These are phyloP conservation scores for Austropuccinia psidii DNA, from an alignment of 1,284 basidiomycete species.

Conservation along the genomic window DNA sequence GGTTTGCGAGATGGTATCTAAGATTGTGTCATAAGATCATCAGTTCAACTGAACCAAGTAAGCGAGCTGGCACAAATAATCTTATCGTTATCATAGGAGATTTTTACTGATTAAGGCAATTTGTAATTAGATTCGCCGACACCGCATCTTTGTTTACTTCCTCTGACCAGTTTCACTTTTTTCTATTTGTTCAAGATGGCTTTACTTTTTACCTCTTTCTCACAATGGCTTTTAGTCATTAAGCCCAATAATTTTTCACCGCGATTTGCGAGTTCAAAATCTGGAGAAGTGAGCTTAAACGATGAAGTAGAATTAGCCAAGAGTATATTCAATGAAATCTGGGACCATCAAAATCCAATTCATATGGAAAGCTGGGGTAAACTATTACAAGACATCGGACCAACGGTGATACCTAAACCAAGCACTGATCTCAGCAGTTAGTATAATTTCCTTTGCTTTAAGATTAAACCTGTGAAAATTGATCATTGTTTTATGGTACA, in stretches of 20 bases:
- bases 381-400: neutral
- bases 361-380: neutral
- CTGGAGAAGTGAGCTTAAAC: neutral
- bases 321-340: neutral
- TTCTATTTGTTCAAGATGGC: neutral
- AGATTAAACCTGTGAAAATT: neutral
- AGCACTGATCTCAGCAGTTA: neutral
- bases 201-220: neutral
- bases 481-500: neutral
- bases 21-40: constrained; percentile 7
- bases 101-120: neutral
- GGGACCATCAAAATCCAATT: neutral
- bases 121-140: neutral
- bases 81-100: neutral
- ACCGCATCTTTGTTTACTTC: neutral
- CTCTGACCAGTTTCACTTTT: neutral
- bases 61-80: neutral
- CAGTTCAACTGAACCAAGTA: neutral
- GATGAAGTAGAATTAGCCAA: neutral
- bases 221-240: neutral
- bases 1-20: constrained; percentile 6
- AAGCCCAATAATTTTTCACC: neutral
- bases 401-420: neutral
- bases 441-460: neutral
- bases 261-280: neutral